Evolutionary conservation across 2,329 filamentous ascomycete genomes (phyloP), one percentile per base, ranked within the genome.

Genomic region (Hypoxylon sp.): DNA sequence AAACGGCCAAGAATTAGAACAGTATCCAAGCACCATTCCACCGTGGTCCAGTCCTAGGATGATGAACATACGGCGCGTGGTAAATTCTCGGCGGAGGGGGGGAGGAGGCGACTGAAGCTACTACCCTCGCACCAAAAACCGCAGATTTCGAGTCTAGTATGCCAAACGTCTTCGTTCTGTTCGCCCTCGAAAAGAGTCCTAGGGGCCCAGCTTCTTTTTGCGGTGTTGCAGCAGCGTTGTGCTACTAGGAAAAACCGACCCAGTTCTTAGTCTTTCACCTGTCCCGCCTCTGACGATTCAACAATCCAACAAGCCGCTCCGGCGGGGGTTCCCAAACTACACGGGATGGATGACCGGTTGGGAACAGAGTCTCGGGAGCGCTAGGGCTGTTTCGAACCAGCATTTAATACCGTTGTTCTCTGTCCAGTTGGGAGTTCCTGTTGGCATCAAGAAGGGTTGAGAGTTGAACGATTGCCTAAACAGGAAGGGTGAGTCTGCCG

Each of bases 161-260:
- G 69, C 65, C 65, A 74, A 73, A 55, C 3, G 67, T 57, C 55
- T 67, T 73, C 67, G 68, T 48, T 47, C 63, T 67, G 62, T 71
- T 73, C 71, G 65, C 70, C 69, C 69, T 68, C 68, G 64, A 69
- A 53, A 53, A 27, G 56, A 67, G 68, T 65, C 65, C 70, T 67
- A 65, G 68, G 65, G 63, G 56, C 69, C 35, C 71, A 70, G 65
- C 67, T 60, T 54, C 55, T 61, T 65, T 57, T 67, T 59, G 60
- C 64, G 68, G 72, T 67, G 63, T 69, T 68, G 72, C 72, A 71
- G 72, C 70, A 75, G 71, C 71, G 71, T 69, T 75, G 75, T 77
- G 71, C 70, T 69, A 76, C 75, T 73, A 64, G 54, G 71, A 68
- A 27, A 62, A 67, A 44, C 58, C 71, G 67, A 68, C 71, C 66